Evolutionary conservation across 73 alveolate species (phyloP), one percentile per base, ranked within the genome.

Genomic region (Durusdinium trenchii): DNA sequence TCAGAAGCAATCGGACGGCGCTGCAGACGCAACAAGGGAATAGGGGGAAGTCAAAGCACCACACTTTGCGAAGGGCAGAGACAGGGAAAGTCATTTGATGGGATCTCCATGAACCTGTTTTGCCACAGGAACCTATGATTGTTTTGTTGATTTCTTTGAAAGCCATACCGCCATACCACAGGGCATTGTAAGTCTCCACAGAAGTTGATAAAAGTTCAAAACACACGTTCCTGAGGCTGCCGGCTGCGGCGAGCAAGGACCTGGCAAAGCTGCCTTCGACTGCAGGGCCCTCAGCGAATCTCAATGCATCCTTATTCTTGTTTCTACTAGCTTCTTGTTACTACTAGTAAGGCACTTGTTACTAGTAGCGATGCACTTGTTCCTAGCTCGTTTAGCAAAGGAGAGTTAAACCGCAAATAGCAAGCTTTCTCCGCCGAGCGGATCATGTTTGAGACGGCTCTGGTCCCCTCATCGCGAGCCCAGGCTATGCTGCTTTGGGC

Each of bases 241-340:
- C 35, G 96, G 96, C 67, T 89, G 96, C 50, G 96, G 96, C 76
- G 86, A 28, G 16, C 96, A 89, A 48, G 96, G 96, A 23, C 96
- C 96, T 9, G 96, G 96, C 40, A 38, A 47, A 50, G 96, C 78
- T 0, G 84, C 96, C 43, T 89, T 61, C 69, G 96, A 89, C 75
- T 84, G 94, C 52, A 7, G 5, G 73, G 69, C 48, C 48, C 71
- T 69, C 62, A 18, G 23, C 12, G 42, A 38, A 35, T 23, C n/a
- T 64, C 40, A 5, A 40, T 7, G 84, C 6, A n/a, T 32, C 7
- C 51, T 6, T 73, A 62, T 6, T 60, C 30, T 60, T 60, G 18
- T 60, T 60, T 60, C 12, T 16, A 57, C 69, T 57, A 57, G 69
- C 69, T 16, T 23, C 32, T 57, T 12, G 69, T 23, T 60, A 23